Base-by-base conservation (phyloP, 169 alveolate species). In the Eimeria sp. region DNA sequence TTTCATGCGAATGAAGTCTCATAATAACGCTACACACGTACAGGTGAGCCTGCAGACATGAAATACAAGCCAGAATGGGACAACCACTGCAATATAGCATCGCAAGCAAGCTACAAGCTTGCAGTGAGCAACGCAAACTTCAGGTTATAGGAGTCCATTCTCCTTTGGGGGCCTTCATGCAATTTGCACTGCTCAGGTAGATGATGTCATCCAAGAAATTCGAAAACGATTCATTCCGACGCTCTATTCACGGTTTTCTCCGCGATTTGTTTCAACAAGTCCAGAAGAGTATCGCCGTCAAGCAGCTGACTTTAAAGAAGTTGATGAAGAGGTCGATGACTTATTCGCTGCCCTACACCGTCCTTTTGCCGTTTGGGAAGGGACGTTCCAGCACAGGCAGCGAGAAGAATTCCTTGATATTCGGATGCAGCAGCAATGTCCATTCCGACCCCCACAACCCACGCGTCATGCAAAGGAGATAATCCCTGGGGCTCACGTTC, bases 1-100 rank as follows among this genome's bases (percentile, higher is more conserved):
- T 7, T 87, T 87, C 93, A 58, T 87, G 93, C 82, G 30, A n/a
- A 30, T 87, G 83, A 87, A 87, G 93, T 87, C 93, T 16, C 93
- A 16, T 14, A 43, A 63, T 20, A 83, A 87, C 51, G 67, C 93
- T 14, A 49, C 51, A 20, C 78, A 87, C 65, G 82, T 87, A 45
- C 82, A 87, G 93, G 93, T 87, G 30, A 20, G 93, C 40, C 20
- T 57, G 91, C 22, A 78, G 25, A 47, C 25, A 27, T 25, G 54
- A 45, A 49, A 5, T 0, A 43, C 22, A 25, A 63, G n/a, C 45
- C 27, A 49, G 49, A 10, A 40, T 47, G 43, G 45, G 70, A 47
- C 11, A 49, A 0, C n/a, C 83, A 5, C 30, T 73, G 51, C 83
- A 9, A 30, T 18, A 40, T 4, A n/a, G 30, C 83, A 73, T 30